Evolutionary conservation across 1,284 basidiomycete species (phyloP).

Genomic region (Porodaedalea pini): DNA sequence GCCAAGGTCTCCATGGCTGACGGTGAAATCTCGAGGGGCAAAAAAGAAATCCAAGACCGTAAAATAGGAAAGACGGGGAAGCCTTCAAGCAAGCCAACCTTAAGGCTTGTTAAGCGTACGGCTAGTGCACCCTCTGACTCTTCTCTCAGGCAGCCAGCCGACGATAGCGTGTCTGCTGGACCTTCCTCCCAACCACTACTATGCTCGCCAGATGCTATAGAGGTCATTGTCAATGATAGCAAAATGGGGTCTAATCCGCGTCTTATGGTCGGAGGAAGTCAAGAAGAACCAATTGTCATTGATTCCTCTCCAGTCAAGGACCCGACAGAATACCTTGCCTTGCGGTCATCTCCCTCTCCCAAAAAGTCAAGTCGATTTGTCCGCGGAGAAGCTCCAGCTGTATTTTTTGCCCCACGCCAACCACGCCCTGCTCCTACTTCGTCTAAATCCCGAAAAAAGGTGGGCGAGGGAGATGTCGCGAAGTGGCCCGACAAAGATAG

Average conservation of each 20-base stretch:
- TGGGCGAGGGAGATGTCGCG: slow-evolving; percentile 25
- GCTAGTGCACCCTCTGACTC: background rate
- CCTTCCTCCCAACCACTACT: slow-evolving; percentile 9
- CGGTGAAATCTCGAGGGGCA: background rate
- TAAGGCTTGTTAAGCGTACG: background rate
- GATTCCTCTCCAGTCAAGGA: slow-evolving; percentile 36
- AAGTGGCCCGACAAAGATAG: slow-evolving; percentile 48
- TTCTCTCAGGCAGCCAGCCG: background rate
- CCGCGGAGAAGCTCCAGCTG: background rate
- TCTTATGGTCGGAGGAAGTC: slow-evolving; percentile 28
- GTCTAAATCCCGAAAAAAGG: slow-evolving; percentile 9
- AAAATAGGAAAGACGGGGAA: background rate
- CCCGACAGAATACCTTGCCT: background rate
- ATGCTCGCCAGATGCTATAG: background rate
- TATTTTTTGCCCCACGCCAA: slow-evolving; percentile 19
- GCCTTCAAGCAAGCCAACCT: background rate
- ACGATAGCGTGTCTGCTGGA: background rate
- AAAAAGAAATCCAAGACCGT: background rate
- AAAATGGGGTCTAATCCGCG: background rate
- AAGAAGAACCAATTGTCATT: slow-evolving; percentile 43
- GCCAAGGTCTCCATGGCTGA: background rate
- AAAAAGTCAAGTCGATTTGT: slow-evolving; percentile 26
- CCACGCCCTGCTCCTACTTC: background rate
- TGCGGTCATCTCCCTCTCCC: background rate
- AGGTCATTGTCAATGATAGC: background rate